Conservation (phyloP, 805 yeast species). For the Kluyveromyces lactis region DNA sequence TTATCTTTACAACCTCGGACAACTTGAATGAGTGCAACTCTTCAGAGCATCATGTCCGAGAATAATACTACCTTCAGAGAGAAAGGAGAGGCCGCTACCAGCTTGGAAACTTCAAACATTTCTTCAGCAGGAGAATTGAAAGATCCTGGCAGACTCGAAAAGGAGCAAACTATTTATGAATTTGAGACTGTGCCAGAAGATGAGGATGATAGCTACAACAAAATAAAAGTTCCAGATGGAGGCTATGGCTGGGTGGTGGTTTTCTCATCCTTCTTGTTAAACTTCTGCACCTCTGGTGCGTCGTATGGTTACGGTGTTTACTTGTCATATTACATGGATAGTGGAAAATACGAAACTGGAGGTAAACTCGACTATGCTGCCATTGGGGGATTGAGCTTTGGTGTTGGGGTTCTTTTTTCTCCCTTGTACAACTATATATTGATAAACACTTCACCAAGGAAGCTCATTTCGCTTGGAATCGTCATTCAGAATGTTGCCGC, state of each 20-base stretch:
- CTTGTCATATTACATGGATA: background rate
- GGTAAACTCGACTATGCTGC: background rate
- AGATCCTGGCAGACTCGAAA: background rate
- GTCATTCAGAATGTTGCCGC: background rate
- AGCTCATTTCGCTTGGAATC: background rate
- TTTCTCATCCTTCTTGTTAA: background rate
- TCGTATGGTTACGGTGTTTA: background rate
- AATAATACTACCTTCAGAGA: background rate
- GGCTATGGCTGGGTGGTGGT: background rate
- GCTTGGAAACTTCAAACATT: background rate
- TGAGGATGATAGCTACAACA: background rate
- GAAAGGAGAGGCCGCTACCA: background rate
- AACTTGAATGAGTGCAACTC: background rate
- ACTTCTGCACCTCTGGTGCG: background rate
- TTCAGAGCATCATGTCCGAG: background rate
- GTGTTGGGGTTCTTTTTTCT: background rate
- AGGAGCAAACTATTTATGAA: background rate
- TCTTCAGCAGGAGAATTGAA: background rate
- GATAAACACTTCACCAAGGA: background rate
- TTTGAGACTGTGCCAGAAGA: background rate
- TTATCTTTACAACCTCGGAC: background rate
- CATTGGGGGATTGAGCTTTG: background rate
- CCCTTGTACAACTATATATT: background rate
- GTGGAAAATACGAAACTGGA: background rate
- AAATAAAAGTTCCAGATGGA: too few relatives aligned